Conservation (phyloP, 331 rosid species). For the Malus hybrid region DNA sequence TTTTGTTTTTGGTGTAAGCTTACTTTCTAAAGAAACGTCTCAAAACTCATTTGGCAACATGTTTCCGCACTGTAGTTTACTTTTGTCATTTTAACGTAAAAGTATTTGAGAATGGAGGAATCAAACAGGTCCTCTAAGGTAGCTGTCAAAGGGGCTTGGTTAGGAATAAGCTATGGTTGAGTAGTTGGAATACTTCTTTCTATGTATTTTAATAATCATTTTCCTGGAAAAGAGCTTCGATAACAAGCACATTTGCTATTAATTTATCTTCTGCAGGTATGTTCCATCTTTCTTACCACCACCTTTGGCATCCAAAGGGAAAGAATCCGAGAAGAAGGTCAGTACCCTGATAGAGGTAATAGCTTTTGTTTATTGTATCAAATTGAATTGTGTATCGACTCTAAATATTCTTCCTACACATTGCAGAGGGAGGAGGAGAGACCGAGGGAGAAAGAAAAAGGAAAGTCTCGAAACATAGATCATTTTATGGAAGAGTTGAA, state of each 20-base stretch:
- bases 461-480: constrained; percentile 86
- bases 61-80: neutral
- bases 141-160: neutral
- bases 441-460: constrained; percentile 86
- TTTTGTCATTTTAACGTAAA: neutral
- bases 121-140: neutral
- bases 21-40: neutral
- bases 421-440: constrained; percentile 88
- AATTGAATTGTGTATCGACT: constrained; percentile 13
- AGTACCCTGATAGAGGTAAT: constrained; percentile 19
- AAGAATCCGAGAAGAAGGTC: constrained; percentile 88
- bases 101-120: neutral
- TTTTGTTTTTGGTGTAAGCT: neutral
- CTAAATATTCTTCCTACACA: constrained; percentile 18
- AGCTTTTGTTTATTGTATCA: constrained; percentile 4
- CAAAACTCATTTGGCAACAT: neutral
- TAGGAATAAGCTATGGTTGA: neutral
- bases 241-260: constrained; percentile 35
- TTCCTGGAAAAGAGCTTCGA: constrained; percentile 7
- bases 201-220: constrained; percentile 9
- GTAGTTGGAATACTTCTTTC: neutral
- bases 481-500: constrained; percentile 96
- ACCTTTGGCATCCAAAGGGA: constrained; percentile 89
- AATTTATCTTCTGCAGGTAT: constrained; percentile 68
- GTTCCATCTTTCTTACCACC: constrained; percentile 95